phyloP scores from a whole-genome alignment of 495 filamentous ascomycete genomes.

The Pyronema domesticum region DNA sequence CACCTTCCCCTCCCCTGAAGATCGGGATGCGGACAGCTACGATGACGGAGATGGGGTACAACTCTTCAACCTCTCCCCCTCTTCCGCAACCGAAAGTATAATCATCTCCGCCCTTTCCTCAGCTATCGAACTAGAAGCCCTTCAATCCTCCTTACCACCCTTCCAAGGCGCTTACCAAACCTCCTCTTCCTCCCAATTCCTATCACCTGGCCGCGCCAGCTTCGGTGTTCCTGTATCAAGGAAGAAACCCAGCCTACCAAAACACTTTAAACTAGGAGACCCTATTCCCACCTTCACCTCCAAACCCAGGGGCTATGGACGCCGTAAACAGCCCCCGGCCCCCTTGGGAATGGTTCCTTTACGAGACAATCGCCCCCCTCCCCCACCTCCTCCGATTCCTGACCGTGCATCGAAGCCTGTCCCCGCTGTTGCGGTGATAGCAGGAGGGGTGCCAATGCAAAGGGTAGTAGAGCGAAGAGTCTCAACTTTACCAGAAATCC shows the following conservation, averaged over 20 bases:
- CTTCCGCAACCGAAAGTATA: constrained; percentile 3
- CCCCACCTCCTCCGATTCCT: neutral
- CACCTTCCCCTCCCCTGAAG: too few species aligned
- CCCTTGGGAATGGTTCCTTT: constrained; percentile 14
- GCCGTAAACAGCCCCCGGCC: constrained; percentile 16
- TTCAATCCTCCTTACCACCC: neutral
- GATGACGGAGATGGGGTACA: too few species aligned
- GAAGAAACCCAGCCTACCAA: neutral
- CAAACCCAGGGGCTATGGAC: constrained; percentile 12
- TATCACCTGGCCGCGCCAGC: neutral
- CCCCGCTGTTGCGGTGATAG: too few species aligned
- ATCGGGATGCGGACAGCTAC: too few species aligned
- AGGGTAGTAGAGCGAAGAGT: too few species aligned
- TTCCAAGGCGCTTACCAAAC: neutral
- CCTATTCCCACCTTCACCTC: constrained; percentile 18
- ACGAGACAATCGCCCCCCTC: neutral
- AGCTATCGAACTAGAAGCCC: neutral
- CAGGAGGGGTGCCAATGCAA: too few species aligned
- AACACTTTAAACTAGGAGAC: constrained; percentile 17
- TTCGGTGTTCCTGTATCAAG: neutral
- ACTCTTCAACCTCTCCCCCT: neutral
- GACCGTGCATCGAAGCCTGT: too few species aligned
- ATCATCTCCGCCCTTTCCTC: constrained; percentile 19
- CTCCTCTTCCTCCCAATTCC: neutral
- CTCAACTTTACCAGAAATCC: too few species aligned